Percentiles rank a stretch among this genome's conserved stretches.
phyloP scores from a whole-genome alignment of 768 basidiomycete species.

The Cystobasidium tubakii region DNA sequence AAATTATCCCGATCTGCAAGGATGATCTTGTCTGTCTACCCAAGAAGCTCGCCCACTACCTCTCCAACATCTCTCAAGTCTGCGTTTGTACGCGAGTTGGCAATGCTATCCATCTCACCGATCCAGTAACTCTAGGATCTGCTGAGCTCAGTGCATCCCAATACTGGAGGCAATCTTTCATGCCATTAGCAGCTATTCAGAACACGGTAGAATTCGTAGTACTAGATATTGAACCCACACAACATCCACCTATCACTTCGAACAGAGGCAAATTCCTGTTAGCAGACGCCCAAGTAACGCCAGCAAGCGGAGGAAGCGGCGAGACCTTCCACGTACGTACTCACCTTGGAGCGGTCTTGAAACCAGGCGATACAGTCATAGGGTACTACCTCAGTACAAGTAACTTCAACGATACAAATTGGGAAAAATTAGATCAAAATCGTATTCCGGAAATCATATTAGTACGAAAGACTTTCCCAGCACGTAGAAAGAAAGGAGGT shows the following conservation, averaged over 20 bases:
- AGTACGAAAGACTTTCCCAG: conserved; percentile 91
- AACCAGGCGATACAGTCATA: conserved; percentile 87
- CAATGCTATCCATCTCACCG: conserved; percentile 81
- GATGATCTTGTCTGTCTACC: conserved; percentile 93
- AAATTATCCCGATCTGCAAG: conserved; percentile 94
- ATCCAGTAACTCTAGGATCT: conserved; percentile 75
- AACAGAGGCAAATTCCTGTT: conserved; percentile 72
- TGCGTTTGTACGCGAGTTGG: conserved; percentile 85
- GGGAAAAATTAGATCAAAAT: conserved; percentile 54
- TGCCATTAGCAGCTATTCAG: conserved; percentile 69
- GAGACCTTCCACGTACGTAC: conserved; percentile 93
- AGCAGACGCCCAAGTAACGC: conserved; percentile 82
- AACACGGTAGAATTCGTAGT: conserved; percentile 93
- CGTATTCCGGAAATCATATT: conserved; percentile 86
- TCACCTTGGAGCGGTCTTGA: conserved; percentile 84
- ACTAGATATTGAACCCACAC: conserved; percentile 81
- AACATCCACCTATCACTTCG: conserved; percentile 48
- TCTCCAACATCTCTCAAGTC: conserved; percentile 82
- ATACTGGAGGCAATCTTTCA: conserved; percentile 90
- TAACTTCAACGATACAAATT: conserved; percentile 90
- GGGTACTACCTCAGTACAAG: conserved; percentile 82
- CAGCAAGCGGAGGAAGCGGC: conserved; percentile 64
- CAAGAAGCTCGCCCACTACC: conserved; percentile 66
- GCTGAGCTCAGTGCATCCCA: conserved; percentile 70
- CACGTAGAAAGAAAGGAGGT: conserved; percentile 75